These are phyloP conservation scores for Steccherinum ochraceum DNA, from an alignment of 768 basidiomycete species.

Conservation along the genomic window DNA sequence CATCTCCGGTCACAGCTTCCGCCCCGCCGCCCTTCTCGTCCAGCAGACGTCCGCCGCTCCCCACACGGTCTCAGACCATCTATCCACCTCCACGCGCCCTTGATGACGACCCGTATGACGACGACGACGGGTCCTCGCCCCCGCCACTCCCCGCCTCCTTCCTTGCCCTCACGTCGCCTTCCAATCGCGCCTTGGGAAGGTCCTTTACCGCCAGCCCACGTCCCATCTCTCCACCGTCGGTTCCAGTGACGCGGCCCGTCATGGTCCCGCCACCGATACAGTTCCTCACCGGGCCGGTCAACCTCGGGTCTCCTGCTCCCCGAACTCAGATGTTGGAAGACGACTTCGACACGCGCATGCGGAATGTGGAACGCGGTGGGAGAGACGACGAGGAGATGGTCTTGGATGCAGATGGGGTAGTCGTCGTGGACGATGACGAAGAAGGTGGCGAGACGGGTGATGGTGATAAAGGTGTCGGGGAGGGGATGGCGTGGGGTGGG, in stretches of 20 bases:
- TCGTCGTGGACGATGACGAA: conserved; percentile 11
- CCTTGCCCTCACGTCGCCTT: neutral
- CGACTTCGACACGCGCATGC: neutral
- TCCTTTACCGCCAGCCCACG: neutral
- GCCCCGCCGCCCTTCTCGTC: neutral
- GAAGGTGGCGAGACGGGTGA: conserved; percentile 31
- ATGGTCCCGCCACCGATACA: neutral
- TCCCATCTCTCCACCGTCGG: neutral
- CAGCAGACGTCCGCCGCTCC: neutral
- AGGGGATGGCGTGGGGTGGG: conserved; percentile 38
- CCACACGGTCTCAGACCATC: neutral
- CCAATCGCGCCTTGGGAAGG: neutral
- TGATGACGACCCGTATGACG: no score
- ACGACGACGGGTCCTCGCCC: neutral
- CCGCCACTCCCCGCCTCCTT: neutral
- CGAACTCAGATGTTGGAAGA: neutral
- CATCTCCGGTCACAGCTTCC: neutral
- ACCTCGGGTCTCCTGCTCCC: neutral
- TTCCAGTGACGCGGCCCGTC: conserved; percentile 1
- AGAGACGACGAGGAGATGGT: conserved; percentile 2
- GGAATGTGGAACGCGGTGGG: conserved; percentile 1
- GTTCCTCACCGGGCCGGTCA: neutral
- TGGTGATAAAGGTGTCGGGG: conserved; percentile 34
- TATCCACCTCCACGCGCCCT: neutral
- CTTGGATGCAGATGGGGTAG: conserved; percentile 40